Base-by-base conservation (phyloP, 495 filamentous ascomycete species). In the Tetracladium setigerum region DNA sequence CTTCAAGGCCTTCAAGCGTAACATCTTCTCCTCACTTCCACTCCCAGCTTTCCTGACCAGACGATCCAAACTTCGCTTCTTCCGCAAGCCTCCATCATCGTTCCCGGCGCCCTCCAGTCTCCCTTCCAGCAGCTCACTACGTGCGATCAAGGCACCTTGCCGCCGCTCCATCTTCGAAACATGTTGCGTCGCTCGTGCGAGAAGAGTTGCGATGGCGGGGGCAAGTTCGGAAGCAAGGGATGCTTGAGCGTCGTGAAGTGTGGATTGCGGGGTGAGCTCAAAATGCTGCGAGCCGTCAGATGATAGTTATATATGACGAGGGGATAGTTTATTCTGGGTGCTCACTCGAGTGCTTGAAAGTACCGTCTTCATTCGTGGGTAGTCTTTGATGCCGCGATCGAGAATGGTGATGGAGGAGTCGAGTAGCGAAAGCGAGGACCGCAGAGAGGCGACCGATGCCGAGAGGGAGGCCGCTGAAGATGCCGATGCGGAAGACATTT, bases 381-480 rank as follows among this genome's bases (percentile, higher is more conserved):
- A 87, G 64, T 90, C 86, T 57, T 67, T 74, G 44, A 87, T 77
- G 37, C 84, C 86, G 0, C 74, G 64, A 55, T 86, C 80, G 48
- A 90, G 78, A 43, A 83, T 87, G 9, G 67, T 70, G 60, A 89
- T 86, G 19, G 79, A 81, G 30, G 81, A 84, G 51, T 85, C 81
- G 43, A 90, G 77, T n/a, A 87, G 74, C 18, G 77, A 70, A 38
- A 84, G 78, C 16, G 81, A 86, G 32, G 75, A 79, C 48, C 78
- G 80, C 12, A 90, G 74, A 5, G 86, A 89, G 14, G 73, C 62
- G 12, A 90, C 84, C 41, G 82, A 87, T 30, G 74, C 72, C 14
- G 73, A 63, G 10, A 88, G 74, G 5, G 82, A 71, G 51, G 22
- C 22, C 7, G 22, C 22, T 3, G 22, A 27, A 27, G 22, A 27